Evolutionary conservation across 2,329 filamentous ascomycete species (phyloP).

Genomic region (Claviceps maximensis): DNA sequence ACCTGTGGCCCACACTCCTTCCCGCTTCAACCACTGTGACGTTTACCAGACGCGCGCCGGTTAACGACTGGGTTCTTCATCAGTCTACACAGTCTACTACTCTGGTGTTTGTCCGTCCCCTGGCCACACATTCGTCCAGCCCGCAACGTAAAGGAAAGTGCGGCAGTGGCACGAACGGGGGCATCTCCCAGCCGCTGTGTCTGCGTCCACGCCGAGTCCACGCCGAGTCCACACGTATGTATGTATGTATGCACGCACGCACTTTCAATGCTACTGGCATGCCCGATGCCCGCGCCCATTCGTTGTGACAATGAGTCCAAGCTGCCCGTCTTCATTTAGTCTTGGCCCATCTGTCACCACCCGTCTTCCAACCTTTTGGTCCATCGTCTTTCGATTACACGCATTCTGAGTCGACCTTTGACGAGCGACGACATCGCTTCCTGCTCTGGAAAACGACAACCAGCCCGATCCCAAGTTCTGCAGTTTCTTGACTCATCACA

Average conservation of each 20-base stretch:
- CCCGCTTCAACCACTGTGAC: not conserved
- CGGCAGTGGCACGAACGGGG: not conserved
- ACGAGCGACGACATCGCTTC: not conserved
- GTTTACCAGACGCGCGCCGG: not conserved
- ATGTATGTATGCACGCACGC: too few relatives aligned
- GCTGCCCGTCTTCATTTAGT: not conserved
- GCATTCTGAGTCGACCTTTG: not conserved
- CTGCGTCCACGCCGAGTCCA: too few relatives aligned
- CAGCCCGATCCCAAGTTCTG: not conserved
- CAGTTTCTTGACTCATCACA: not conserved
- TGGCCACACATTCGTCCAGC: not conserved
- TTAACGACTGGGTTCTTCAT: too few relatives aligned
- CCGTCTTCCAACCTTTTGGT: not conserved
- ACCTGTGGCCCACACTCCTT: not conserved
- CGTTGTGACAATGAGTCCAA: constrained; percentile 1
- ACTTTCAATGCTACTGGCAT: not conserved
- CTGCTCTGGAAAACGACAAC: not conserved
- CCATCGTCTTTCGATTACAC: not conserved
- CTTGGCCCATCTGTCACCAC: too few relatives aligned
- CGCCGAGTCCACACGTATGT: too few relatives aligned
- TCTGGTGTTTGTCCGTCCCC: too few relatives aligned
- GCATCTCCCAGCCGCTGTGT: too few relatives aligned
- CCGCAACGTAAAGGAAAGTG: not conserved
- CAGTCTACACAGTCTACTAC: too few relatives aligned
- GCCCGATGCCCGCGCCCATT: not conserved